Evolutionary conservation across 2,329 filamentous ascomycete species (phyloP).

Genomic region (Daldinia sp.): DNA sequence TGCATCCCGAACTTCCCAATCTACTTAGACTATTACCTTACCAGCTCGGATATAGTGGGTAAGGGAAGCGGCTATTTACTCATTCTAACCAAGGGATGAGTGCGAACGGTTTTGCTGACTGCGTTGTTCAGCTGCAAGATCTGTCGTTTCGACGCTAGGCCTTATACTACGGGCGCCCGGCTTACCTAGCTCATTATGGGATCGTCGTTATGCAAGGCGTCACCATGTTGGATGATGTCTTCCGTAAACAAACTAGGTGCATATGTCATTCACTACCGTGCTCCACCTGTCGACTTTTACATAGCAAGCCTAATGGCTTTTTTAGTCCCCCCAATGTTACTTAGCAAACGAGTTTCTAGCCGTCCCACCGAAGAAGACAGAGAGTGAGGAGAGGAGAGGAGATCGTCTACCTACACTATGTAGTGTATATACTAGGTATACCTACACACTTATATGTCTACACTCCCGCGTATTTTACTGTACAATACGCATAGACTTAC

Average conservation of each 20-base stretch:
- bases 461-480: not conserved
- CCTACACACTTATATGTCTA: not conserved
- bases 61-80: constrained; percentile 39
- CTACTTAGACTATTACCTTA: not conserved
- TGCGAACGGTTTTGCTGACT: constrained; percentile 36
- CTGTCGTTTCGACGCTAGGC: constrained; percentile 37
- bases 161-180: constrained; percentile 21
- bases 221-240: constrained; percentile 26
- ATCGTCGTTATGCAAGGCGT: constrained; percentile 30
- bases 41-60: constrained; percentile 32
- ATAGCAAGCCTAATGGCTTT: not conserved
- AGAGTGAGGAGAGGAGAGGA: not conserved
- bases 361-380: constrained; percentile 25
- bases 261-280: constrained; percentile 22
- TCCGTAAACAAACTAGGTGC: constrained; percentile 28
- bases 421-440: not conserved
- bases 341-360: constrained; percentile 23
- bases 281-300: constrained; percentile 17
- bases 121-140: constrained; percentile 39
- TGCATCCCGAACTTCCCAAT: constrained; percentile 2
- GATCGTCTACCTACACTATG: not conserved
- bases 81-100: constrained; percentile 29
- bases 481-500: not conserved
- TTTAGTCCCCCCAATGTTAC: constrained; percentile 2
- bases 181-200: constrained; percentile 9